Percentiles rank a stretch among this genome's conserved stretches.
These are phyloP conservation scores for Spiromastix sp. DNA, from an alignment of 2,329 filamentous ascomycete genomes.

Conservation along the genomic window DNA sequence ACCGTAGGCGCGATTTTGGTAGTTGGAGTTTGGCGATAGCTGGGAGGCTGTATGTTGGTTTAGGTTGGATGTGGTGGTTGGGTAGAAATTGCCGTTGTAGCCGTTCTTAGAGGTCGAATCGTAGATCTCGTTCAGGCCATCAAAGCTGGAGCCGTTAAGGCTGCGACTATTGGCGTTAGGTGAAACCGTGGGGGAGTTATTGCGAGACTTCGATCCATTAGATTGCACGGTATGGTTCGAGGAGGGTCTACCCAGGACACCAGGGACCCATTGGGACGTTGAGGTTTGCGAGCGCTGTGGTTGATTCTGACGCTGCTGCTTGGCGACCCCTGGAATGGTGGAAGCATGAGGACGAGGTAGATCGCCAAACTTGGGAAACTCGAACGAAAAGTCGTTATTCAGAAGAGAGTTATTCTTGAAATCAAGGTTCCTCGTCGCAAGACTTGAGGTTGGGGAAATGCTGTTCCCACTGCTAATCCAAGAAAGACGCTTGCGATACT, in stretches of 20 bases:
- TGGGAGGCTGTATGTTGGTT: slow-evolving; percentile 3
- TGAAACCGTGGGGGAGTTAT: not conserved
- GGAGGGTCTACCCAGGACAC: slow-evolving; percentile 2
- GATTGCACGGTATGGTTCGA: not conserved
- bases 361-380: slow-evolving; percentile 87
- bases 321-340: slow-evolving; percentile 33
- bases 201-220: not conserved
- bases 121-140: not conserved
- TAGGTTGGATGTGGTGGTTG: slow-evolving; percentile 2
- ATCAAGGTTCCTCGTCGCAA: slow-evolving; percentile 36
- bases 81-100: slow-evolving; percentile 5
- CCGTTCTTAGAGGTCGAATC: not conserved
- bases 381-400: slow-evolving; percentile 83
- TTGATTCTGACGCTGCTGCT: slow-evolving; percentile 10
- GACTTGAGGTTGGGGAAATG: slow-evolving; percentile 35
- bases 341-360: slow-evolving; percentile 49
- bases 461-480: slow-evolving; percentile 41
- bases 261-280: slow-evolving; percentile 5
- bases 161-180: not conserved
- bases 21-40: slow-evolving; percentile 15
- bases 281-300: not conserved
- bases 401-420: slow-evolving; percentile 41
- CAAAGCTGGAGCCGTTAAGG: not conserved
- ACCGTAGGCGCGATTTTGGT: slow-evolving; percentile 16
- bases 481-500: slow-evolving; percentile 81